A percentile compares a stretch with the other conserved stretches of the same genome.
Evolutionary conservation across 2,329 filamentous ascomycete species (phyloP).

Genomic region (Calycina marina): DNA sequence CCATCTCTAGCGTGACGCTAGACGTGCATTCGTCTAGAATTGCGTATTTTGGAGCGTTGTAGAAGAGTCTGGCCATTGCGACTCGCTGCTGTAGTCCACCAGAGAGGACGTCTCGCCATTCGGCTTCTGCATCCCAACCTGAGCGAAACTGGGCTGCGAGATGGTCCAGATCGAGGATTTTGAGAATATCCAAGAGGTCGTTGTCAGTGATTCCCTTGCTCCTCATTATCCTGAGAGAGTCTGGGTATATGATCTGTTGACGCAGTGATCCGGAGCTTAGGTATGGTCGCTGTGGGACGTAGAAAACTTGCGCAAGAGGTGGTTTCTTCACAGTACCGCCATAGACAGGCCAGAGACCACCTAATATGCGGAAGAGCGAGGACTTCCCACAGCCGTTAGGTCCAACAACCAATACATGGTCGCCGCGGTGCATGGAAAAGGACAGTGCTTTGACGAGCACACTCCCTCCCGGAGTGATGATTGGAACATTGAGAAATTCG

Average conservation of each 20-base stretch:
- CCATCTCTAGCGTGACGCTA: slow-evolving; percentile 86
- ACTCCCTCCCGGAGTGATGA: slow-evolving; percentile 93
- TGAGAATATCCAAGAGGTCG: slow-evolving; percentile 64
- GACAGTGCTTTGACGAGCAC: slow-evolving; percentile 75
- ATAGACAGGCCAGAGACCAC: slow-evolving; percentile 95
- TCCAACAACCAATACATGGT: slow-evolving; percentile 82
- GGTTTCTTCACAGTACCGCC: slow-evolving; percentile 88
- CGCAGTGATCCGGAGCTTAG: slow-evolving; percentile 82
- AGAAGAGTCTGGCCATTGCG: slow-evolving; percentile 91
- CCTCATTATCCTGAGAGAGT: slow-evolving; percentile 76
- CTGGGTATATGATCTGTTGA: slow-evolving; percentile 94
- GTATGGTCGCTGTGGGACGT: slow-evolving; percentile 93
- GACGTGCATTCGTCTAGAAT: slow-evolving; percentile 96
- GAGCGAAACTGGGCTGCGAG: slow-evolving; percentile 62
- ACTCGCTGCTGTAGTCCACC: slow-evolving; percentile 90
- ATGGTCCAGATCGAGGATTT: slow-evolving; percentile 67
- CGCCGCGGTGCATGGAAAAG: slow-evolving; percentile 72
- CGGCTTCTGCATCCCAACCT: slow-evolving; percentile 86
- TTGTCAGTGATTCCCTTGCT: slow-evolving; percentile 68
- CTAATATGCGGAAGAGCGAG: slow-evolving; percentile 87
- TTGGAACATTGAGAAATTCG: slow-evolving; percentile 78
- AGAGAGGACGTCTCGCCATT: slow-evolving; percentile 91
- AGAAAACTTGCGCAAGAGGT: slow-evolving; percentile 86
- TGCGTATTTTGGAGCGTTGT: slow-evolving; percentile 82
- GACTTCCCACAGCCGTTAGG: slow-evolving; percentile 97